phyloP scores from a whole-genome alignment of 805 yeast genomes.

The Yamadazyma laniorum region DNA sequence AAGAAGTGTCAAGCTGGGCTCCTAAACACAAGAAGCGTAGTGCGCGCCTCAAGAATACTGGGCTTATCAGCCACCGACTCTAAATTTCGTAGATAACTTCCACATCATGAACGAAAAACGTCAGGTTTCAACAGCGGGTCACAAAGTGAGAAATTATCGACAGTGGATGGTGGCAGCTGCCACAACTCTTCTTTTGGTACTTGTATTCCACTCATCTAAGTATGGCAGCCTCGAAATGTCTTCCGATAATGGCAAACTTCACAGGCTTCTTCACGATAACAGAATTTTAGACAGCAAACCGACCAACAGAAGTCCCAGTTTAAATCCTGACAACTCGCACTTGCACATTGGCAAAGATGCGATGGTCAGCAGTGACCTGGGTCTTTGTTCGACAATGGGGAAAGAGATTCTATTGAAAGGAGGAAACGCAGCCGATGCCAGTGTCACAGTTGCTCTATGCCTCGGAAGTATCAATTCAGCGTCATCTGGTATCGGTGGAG shows the following conservation, averaged over 20 bases:
- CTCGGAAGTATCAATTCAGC: conserved; percentile 81
- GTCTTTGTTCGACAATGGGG: conserved; percentile 63
- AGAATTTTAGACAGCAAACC: conserved; percentile 1
- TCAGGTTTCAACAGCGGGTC: no score
- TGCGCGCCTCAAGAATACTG: no score
- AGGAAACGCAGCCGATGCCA: conserved; percentile 93
- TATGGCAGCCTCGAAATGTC: no score
- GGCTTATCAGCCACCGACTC: no score
- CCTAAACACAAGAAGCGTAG: no score
- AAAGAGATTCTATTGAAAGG: conserved; percentile 49
- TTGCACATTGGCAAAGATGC: conserved; percentile 46
- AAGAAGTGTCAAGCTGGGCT: no score
- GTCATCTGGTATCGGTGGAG: conserved; percentile 92
- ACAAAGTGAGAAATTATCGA: no score
- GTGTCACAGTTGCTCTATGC: conserved; percentile 84
- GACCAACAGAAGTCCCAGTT: conserved; percentile 32
- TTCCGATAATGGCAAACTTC: not conserved
- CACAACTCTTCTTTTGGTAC: no score
- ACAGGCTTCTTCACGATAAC: conserved; percentile 3
- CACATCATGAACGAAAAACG: no score
- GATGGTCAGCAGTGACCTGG: conserved; percentile 68
- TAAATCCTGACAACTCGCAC: conserved; percentile 40
- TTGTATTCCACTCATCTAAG: no score
- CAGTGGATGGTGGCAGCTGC: no score
- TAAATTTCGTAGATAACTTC: no score